Conservation (phyloP, 306 rosid genomes). For the Cucurbita argyrosperma region DNA sequence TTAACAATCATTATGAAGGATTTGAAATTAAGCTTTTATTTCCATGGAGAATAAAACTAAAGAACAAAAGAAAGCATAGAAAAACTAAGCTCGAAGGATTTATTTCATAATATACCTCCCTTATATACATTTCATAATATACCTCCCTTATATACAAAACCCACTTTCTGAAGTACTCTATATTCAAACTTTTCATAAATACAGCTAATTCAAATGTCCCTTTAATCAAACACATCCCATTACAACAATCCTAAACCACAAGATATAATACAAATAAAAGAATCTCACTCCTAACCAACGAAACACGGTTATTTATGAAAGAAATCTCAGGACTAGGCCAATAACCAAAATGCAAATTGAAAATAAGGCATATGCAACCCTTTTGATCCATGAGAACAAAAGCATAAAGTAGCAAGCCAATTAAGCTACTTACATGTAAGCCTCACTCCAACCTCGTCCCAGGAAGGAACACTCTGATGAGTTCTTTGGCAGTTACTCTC, state of each 20-base stretch:
- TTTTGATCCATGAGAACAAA: not conserved
- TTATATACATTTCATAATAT: not conserved
- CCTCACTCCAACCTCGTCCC: slow-evolving; percentile 29
- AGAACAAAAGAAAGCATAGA: not conserved
- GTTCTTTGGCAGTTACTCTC: slow-evolving; percentile 36
- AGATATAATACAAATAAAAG: not conserved
- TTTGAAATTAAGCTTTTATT: no score
- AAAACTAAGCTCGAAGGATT: not conserved
- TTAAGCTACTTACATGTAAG: slow-evolving; percentile 19
- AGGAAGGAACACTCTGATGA: slow-evolving; percentile 69
- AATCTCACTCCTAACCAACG: not conserved
- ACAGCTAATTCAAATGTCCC: not conserved
- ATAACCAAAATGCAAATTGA: not conserved
- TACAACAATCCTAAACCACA: not conserved
- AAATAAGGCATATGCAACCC: not conserved
- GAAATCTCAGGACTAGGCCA: not conserved
- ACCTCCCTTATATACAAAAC: not conserved
- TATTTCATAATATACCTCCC: not conserved
- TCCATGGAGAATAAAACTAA: not conserved
- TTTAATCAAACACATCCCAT: not conserved
- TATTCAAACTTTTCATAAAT: not conserved
- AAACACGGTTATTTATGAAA: not conserved
- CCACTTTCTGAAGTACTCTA: not conserved
- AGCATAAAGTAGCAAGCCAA: not conserved
- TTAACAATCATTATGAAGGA: not conserved